Evolutionary conservation across 2,329 filamentous ascomycete genomes (phyloP), one percentile per base, ranked within the genome.

Genomic region (Cordyceps cateniannulata): DNA sequence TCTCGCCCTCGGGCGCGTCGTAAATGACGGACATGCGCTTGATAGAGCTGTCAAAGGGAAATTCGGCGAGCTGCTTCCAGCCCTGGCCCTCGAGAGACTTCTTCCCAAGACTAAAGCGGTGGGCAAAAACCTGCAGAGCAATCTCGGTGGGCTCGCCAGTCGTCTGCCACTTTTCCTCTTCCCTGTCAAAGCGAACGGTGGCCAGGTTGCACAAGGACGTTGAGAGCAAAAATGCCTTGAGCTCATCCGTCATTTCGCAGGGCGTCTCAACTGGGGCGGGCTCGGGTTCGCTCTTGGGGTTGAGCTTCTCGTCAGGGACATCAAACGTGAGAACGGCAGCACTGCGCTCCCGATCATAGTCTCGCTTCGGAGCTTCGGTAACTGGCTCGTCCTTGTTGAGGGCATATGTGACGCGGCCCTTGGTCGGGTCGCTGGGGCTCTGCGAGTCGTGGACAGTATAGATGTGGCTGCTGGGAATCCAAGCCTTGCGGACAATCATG

Each of bases 11-110:
- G 1, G 81, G 81, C 6, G 73, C 74, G 52, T 83, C 78, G 73
- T 89, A 91, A 50, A 91, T 81, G 60, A 91, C 88, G 9, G 87
- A 89, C 89, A 92, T 92, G 67, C 87, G 85, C 80, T 92, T 92
- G 70, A 91, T 85, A 66, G 81, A 82, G 60, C 86, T 90, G 71
- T 92, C 88, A 68, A 92, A 93, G n/a, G 88, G 88, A 63, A 89
- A 90, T 68, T 92, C 89, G 57, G 85, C 82, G 1, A 87, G 72
- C 66, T 87, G 81, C 65, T 81, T 81, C 84, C 85, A 87, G n/a
- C 81, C 81, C 5, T 75, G 69, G 3, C 67, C 72, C 61, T 81
- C 79, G 2, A 85, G 73, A 1, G 71, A 68, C 67, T 81, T 82
- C 71, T 84, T 85, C 45, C 83, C 82, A 25, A 76, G 76, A 50